Evolutionary conservation across 441 rosid species (phyloP).

Genomic region (Gossypium aridum): DNA sequence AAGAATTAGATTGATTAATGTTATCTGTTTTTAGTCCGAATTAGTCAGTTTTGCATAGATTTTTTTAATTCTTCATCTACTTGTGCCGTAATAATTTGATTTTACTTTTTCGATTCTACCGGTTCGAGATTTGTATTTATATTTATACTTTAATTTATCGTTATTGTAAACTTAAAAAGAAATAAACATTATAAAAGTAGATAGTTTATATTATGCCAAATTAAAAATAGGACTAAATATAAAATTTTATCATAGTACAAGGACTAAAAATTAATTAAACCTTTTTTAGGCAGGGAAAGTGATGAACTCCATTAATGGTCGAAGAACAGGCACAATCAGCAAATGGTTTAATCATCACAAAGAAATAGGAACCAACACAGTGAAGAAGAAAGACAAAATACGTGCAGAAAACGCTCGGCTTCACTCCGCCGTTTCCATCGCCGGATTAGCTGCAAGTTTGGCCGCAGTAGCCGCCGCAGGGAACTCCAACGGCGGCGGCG

Average conservation of each 20-base stretch:
- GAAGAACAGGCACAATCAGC: conserved; percentile 57
- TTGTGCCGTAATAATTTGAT: too few relatives aligned
- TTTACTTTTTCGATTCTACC: too few relatives aligned
- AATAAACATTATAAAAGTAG: background rate
- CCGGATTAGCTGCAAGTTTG: conserved; percentile 84
- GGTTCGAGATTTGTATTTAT: too few relatives aligned
- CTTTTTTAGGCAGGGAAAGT: conserved; percentile 45
- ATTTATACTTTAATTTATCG: too few relatives aligned
- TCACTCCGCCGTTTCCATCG: conserved; percentile 78
- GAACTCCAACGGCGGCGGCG: conserved; percentile 14
- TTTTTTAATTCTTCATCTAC: background rate
- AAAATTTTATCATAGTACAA: too few relatives aligned
- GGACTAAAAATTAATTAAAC: background rate
- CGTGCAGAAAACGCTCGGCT: conserved; percentile 68
- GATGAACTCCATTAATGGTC: conserved; percentile 36
- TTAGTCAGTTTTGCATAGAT: too few relatives aligned
- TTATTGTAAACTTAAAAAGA: too few relatives aligned
- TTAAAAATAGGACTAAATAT: too few relatives aligned
- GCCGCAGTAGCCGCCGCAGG: conserved; percentile 61
- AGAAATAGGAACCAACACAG: conserved; percentile 31
- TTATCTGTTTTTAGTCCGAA: too few relatives aligned
- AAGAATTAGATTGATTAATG: too few relatives aligned
- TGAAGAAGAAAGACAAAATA: conserved; percentile 70
- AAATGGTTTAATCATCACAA: conserved; percentile 82
- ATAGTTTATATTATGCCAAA: too few relatives aligned